A percentile compares a stretch with the other conserved stretches of the same genome.
Conservation (phyloP, 208 protist genomes). For the Acanthamoeba healyi region DNA sequence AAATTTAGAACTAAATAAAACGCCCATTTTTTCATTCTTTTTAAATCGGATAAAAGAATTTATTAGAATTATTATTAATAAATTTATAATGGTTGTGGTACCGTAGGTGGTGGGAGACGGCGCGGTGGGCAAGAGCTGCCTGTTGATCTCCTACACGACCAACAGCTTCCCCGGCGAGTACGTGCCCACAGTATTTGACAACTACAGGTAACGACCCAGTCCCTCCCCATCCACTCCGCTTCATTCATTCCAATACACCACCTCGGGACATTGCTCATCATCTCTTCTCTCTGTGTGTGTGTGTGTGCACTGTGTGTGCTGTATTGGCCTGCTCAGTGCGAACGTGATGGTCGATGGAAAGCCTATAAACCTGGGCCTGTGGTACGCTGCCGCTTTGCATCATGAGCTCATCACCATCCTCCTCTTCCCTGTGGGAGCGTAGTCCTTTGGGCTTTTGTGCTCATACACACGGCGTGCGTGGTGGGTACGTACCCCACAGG, state of each 20-base stretch:
- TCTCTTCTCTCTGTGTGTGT: background rate
- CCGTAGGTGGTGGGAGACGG: constrained; percentile 90
- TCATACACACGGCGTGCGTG: background rate
- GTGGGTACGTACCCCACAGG: background rate
- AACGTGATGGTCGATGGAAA: constrained; percentile 87
- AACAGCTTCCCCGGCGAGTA: constrained; percentile 91
- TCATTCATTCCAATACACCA: too few species aligned
- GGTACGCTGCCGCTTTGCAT: constrained; percentile 86
- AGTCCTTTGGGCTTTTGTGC: background rate
- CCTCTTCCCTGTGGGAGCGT: background rate
- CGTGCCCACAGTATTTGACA: constrained; percentile 86
- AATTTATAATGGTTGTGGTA: background rate
- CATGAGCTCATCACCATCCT: background rate
- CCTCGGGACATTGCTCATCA: background rate
- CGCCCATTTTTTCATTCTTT: background rate
- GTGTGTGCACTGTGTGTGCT: background rate
- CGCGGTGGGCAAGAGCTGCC: constrained; percentile 91
- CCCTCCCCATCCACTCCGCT: constrained; percentile 39
- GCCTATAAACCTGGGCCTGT: constrained; percentile 91
- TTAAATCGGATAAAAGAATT: background rate
- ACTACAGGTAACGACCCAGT: constrained; percentile 85
- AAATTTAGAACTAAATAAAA: too few species aligned
- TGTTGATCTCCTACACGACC: constrained; percentile 91
- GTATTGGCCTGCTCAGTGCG: constrained; percentile 83
- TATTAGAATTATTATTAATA: background rate